phyloP scores from a whole-genome alignment of 1,284 basidiomycete genomes.

The Cutaneotrichosporon cavernicola region DNA sequence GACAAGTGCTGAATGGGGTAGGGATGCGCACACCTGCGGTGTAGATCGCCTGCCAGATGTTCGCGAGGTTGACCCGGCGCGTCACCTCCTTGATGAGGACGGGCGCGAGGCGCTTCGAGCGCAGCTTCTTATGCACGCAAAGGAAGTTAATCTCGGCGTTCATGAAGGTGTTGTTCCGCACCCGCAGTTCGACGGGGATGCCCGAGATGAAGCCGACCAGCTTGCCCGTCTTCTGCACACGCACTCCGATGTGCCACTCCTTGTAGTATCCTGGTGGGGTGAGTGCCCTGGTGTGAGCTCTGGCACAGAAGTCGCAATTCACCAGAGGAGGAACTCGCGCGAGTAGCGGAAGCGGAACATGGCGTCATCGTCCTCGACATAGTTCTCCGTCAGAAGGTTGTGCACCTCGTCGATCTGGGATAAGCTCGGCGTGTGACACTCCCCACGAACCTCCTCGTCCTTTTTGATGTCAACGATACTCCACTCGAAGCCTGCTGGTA shows the following conservation, averaged over 20 bases:
- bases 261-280: conserved; percentile 88
- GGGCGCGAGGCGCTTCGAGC: conserved; percentile 91
- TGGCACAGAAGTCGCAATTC: conserved; percentile 20
- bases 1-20: conserved; percentile 80
- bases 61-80: conserved; percentile 81
- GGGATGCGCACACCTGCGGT: conserved; percentile 88
- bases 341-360: conserved; percentile 95
- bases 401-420: conserved; percentile 84
- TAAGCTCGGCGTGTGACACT: background rate
- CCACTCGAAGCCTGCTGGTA: conserved; percentile 96
- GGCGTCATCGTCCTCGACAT: conserved; percentile 95
- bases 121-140: conserved; percentile 95
- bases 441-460: conserved; percentile 62
- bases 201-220: conserved; percentile 99
- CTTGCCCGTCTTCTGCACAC: conserved; percentile 84
- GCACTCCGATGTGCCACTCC: conserved; percentile 95
- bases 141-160: conserved; percentile 96
- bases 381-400: conserved; percentile 85
- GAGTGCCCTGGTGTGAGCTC: conserved; percentile 68
- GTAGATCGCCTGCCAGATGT: conserved; percentile 96
- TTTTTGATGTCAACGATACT: conserved; percentile 76
- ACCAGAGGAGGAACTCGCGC: conserved; percentile 93
- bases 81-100: conserved; percentile 99
- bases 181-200: conserved; percentile 77
- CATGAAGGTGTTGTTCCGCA: conserved; percentile 70